These are phyloP conservation scores for Musa balbisiana DNA, from an alignment of 202 grass and related monocot genomes.

Conservation along the genomic window DNA sequence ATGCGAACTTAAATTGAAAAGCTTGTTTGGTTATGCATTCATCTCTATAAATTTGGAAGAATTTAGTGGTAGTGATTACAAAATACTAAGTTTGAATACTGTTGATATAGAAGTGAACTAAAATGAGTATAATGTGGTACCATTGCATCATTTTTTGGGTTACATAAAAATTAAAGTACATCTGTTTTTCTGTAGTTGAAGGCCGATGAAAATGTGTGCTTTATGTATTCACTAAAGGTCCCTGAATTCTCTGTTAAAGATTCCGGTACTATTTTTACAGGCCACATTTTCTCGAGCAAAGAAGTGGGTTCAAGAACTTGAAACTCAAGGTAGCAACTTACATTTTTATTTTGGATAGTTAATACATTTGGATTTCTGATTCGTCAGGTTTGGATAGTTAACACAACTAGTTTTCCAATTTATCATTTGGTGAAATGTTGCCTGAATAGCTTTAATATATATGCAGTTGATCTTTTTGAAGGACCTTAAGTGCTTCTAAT, in stretches of 20 bases:
- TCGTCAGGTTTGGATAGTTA: not conserved
- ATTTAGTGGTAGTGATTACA: not conserved
- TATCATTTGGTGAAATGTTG: too few relatives aligned
- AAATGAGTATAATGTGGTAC: too few relatives aligned
- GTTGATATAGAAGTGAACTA: too few relatives aligned
- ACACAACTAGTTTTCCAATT: not conserved
- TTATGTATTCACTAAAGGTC: not conserved
- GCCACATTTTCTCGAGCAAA: constrained; percentile 12
- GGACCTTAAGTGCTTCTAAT: too few relatives aligned
- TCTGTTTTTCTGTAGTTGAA: not conserved
- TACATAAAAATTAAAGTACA: not conserved
- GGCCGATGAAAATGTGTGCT: not conserved
- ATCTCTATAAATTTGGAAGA: not conserved
- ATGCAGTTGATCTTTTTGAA: too few relatives aligned
- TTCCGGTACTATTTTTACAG: not conserved
- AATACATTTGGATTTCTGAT: not conserved
- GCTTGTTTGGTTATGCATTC: too few relatives aligned
- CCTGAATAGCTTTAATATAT: too few relatives aligned
- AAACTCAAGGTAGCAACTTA: constrained; percentile 2
- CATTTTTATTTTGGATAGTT: not conserved
- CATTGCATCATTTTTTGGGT: not conserved
- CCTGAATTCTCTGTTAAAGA: not conserved
- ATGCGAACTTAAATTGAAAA: not conserved
- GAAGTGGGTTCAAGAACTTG: constrained; percentile 26
- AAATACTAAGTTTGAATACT: too few relatives aligned